Conservation (phyloP, 2,329 filamentous ascomycete species). For the Beauveria sp. region DNA sequence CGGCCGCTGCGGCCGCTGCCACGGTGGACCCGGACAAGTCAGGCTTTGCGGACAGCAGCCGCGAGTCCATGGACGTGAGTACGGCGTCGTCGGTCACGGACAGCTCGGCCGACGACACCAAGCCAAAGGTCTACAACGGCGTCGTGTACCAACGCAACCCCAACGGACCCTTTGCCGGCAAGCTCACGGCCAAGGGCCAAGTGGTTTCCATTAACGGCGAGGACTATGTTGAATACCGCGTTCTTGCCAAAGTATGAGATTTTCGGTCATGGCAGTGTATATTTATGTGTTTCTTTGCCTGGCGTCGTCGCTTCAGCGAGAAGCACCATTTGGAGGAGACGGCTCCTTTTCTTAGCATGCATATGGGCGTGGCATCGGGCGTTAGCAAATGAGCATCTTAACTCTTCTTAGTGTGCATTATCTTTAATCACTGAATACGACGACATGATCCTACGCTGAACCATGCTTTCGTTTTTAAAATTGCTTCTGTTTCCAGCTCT, state of each 20-base stretch:
- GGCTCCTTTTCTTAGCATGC: slow-evolving; percentile 1
- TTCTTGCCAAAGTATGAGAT: slow-evolving; percentile 44
- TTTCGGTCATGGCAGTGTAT: neutral
- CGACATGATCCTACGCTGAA: neutral
- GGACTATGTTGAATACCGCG: slow-evolving; percentile 59
- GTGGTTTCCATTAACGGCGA: slow-evolving; percentile 59
- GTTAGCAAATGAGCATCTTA: neutral
- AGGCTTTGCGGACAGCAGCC: neutral
- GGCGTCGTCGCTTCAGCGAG: neutral
- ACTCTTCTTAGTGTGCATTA: neutral
- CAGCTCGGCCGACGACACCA: slow-evolving; percentile 36
- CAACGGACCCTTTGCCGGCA: slow-evolving; percentile 53
- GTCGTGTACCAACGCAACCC: slow-evolving; percentile 56
- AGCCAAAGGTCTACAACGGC: slow-evolving; percentile 45
- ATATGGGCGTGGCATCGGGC: neutral
- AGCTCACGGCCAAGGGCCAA: slow-evolving; percentile 53
- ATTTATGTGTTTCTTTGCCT: neutral
- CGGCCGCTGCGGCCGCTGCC: slow-evolving; percentile 2
- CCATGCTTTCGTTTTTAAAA: too few relatives aligned
- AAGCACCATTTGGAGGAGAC: neutral
- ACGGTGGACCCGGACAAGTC: neutral
- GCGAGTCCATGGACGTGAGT: slow-evolving; percentile 4
- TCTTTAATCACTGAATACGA: neutral
- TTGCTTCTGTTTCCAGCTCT: neutral
- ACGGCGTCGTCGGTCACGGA: slow-evolving; percentile 5